Evolutionary conservation across 2,329 filamentous ascomycete species (phyloP).

Genomic region (Neonectria hederae): DNA sequence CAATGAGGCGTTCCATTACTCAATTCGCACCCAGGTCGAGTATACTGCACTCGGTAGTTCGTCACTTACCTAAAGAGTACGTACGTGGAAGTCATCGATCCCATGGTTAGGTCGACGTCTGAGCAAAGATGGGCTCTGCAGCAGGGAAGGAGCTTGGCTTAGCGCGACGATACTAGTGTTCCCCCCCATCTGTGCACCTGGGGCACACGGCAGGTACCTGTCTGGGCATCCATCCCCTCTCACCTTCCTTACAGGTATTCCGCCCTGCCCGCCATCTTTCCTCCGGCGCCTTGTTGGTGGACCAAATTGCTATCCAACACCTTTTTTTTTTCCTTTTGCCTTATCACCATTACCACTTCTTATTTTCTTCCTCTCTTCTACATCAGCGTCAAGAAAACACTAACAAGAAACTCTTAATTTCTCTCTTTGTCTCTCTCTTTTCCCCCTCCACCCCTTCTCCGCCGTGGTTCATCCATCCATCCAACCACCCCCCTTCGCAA

Average conservation of each 20-base stretch:
- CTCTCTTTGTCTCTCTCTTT: too few relatives aligned
- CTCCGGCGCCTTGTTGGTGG: background rate
- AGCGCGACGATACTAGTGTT: background rate
- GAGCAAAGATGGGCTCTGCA: background rate
- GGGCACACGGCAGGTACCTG: background rate
- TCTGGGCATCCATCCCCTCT: background rate
- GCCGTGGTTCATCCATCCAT: background rate
- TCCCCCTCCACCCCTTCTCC: background rate
- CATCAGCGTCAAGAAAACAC: background rate
- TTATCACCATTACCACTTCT: background rate
- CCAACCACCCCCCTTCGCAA: background rate
- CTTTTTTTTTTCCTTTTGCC: background rate
- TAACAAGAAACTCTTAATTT: background rate
- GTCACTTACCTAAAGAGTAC: background rate
- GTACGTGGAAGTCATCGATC: background rate
- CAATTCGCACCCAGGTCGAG: background rate
- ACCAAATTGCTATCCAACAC: background rate
- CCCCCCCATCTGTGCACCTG: too few relatives aligned
- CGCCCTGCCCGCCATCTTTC: background rate
- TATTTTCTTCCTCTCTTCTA: background rate
- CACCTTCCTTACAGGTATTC: background rate
- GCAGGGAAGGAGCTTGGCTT: slow-evolving; percentile 8
- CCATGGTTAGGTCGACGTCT: background rate
- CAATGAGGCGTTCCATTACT: background rate
- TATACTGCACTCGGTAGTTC: background rate